These are phyloP conservation scores for Colletotrichum melonis DNA, from an alignment of 2,329 filamentous ascomycete genomes.

Conservation along the genomic window DNA sequence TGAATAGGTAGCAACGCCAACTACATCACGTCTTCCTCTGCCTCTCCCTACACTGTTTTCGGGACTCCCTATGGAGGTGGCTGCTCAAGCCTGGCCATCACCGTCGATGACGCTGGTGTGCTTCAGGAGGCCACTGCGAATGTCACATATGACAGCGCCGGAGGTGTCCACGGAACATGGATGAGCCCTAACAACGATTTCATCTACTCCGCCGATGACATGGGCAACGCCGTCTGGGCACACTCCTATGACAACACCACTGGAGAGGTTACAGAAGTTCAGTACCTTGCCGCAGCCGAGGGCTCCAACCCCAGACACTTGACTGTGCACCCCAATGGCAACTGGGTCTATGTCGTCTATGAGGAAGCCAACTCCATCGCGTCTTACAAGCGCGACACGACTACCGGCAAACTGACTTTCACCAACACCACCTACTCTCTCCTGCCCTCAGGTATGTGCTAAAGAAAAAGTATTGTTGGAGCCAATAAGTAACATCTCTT, in stretches of 20 bases:
- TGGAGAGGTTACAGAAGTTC: conserved; percentile 37
- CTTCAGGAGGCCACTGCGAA: conserved; percentile 35
- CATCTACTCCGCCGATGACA: conserved; percentile 45
- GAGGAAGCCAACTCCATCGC: conserved; percentile 41
- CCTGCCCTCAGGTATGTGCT: conserved; percentile 24
- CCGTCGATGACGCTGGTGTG: conserved; percentile 38
- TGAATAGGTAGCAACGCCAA: conserved; percentile 33
- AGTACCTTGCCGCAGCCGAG: conserved; percentile 36
- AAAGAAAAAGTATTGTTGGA: no score
- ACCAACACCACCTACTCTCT: conserved; percentile 34
- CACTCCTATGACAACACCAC: conserved; percentile 40
- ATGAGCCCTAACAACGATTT: conserved; percentile 38
- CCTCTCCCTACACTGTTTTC: conserved; percentile 39
- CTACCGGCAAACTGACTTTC: conserved; percentile 15
- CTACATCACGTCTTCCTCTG: conserved; percentile 36
- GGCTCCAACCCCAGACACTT: conserved; percentile 43
- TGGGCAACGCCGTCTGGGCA: conserved; percentile 45
- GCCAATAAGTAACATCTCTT: no score
- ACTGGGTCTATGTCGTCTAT: conserved; percentile 43
- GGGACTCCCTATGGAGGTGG: conserved; percentile 39
- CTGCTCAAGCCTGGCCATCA: conserved; percentile 37
- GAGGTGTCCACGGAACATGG: conserved; percentile 43
- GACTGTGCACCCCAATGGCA: conserved; percentile 42
- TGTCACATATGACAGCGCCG: conserved; percentile 36
- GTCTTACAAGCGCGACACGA: conserved; percentile 39